phyloP scores from a whole-genome alignment of 179 eudicot genomes.

The Pouteria campechiana region DNA sequence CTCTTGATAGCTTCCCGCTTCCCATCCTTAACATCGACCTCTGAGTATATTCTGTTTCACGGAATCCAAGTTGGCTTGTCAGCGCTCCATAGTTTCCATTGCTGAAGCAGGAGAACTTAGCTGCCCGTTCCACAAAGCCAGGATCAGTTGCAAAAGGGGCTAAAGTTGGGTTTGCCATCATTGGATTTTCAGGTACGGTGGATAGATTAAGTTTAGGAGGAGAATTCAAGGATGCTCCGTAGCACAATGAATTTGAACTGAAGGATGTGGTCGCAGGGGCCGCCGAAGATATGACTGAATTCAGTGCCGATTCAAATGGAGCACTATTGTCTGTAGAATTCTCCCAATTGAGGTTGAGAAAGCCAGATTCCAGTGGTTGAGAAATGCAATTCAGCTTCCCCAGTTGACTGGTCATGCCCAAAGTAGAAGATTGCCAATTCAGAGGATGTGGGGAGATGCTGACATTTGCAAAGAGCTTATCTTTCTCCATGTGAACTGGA shows the following conservation, averaged over 20 bases:
- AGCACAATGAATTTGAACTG: slow-evolving; percentile 47
- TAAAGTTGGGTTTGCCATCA: slow-evolving; percentile 3
- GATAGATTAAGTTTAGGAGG: slow-evolving; percentile 58
- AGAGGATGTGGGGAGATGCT: not conserved
- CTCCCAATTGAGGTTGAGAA: slow-evolving; percentile 39
- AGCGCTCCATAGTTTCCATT: slow-evolving; percentile 10
- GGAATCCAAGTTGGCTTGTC: slow-evolving; percentile 4
- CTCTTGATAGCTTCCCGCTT: slow-evolving; percentile 25
- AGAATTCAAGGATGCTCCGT: slow-evolving; percentile 66
- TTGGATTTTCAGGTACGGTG: slow-evolving; percentile 8
- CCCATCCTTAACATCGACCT: slow-evolving; percentile 15
- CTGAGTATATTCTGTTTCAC: slow-evolving; percentile 5
- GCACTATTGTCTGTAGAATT: slow-evolving; percentile 46
- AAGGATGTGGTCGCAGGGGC: slow-evolving; percentile 13
- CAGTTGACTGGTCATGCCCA: slow-evolving; percentile 8
- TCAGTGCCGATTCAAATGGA: slow-evolving; percentile 76
- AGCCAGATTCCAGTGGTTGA: slow-evolving; percentile 20
- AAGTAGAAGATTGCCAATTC: slow-evolving; percentile 7
- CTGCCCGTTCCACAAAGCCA: slow-evolving; percentile 74
- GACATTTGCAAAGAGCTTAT: slow-evolving; percentile 6
- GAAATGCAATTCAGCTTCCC: slow-evolving; percentile 13
- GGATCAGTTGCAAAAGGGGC: slow-evolving; percentile 39
- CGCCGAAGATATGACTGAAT: slow-evolving; percentile 91
- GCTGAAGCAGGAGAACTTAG: slow-evolving; percentile 48
- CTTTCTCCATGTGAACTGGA: slow-evolving; percentile 15